Evolutionary conservation across 2,329 filamentous ascomycete species (phyloP), one percentile per base, ranked within the genome.

Genomic region (Alternaria sp.): DNA sequence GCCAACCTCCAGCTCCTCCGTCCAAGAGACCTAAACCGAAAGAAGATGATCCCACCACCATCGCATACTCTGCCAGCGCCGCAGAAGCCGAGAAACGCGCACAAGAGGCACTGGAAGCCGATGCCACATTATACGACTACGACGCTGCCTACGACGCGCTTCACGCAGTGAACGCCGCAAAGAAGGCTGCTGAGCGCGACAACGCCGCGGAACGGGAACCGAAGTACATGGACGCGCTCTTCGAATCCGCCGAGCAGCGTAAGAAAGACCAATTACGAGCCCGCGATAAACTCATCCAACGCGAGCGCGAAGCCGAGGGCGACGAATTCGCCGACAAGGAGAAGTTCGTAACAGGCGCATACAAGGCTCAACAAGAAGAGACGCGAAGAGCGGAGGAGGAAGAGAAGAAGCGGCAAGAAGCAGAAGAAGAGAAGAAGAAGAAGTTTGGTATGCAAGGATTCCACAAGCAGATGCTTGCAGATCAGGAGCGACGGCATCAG

Each of bases 261-360:
- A 93, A 94, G 75, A 88, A 92, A 54, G 92, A 95, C 76, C 87
- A 90, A 47, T 83, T 91, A 49, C 89, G 93, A 28, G 92, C 92
- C 3, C 89, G 92, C 73, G 92, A 95, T 80, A 93, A 93, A 79
- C 87, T 91, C 77, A 84, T 95, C 68, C 89, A 91, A 68, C 85
- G 89, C 24, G 92, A 95, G 75, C 85, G 92, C 46, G 91, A 91
- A 70, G 89, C 87, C 0, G 92, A 95, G 75, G 92, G 92, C 18
- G 92, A 94, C 34, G 90, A 91, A 72, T 95, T 88, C 70, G 90
- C 86, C 0, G 92, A 90, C 70, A 95, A 94, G 80, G 92, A 95
- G 75, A 92, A 90, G 78, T 95, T 95, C 68, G 92, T 95, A 34
- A 95, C 92, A 0, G 89, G 88, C 59, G 91, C 91, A 36, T 96